A percentile compares a stretch with the other conserved stretches of the same genome.
phyloP scores from a whole-genome alignment of 805 yeast genomes.

The Wickerhamomyces chaumierensis region DNA sequence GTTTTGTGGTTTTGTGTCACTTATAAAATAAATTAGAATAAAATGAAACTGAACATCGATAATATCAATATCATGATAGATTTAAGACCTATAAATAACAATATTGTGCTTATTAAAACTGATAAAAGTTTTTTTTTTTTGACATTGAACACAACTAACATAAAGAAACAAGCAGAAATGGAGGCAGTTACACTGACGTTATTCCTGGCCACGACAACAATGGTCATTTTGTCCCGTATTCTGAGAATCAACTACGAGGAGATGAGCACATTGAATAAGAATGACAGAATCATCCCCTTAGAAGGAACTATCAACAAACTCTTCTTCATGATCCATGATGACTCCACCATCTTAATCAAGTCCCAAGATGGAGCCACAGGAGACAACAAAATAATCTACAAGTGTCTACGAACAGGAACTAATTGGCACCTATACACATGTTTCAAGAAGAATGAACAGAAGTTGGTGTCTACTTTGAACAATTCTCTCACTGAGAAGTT shows the following conservation, averaged over 20 bases:
- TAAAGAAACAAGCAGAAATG: background rate
- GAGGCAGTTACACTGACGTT: background rate
- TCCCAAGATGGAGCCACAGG: background rate
- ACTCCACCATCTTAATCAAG: background rate
- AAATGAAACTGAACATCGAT: constrained; percentile 1
- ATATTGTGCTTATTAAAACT: too few species aligned
- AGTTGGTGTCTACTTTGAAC: constrained; percentile 10
- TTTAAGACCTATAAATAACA: too few species aligned
- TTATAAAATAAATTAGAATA: constrained; percentile 3
- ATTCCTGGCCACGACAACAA: background rate
- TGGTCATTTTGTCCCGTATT: background rate
- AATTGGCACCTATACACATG: constrained; percentile 10
- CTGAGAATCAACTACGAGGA: background rate
- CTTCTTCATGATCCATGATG: background rate
- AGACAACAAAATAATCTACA: constrained; percentile 1
- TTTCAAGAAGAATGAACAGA: constrained; percentile 1
- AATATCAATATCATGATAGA: too few species aligned
- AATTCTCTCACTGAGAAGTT: constrained; percentile 9
- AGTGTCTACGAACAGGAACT: constrained; percentile 5
- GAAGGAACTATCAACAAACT: background rate
- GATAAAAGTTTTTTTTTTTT: too few species aligned
- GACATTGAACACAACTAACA: background rate
- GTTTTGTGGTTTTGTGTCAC: too few species aligned
- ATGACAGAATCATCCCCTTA: background rate
- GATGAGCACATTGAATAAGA: background rate